Evolutionary conservation across 176 grass and related monocot genomes (phyloP), one percentile per base, ranked within the genome.

Genomic region (Urochloa ruziziensis): DNA sequence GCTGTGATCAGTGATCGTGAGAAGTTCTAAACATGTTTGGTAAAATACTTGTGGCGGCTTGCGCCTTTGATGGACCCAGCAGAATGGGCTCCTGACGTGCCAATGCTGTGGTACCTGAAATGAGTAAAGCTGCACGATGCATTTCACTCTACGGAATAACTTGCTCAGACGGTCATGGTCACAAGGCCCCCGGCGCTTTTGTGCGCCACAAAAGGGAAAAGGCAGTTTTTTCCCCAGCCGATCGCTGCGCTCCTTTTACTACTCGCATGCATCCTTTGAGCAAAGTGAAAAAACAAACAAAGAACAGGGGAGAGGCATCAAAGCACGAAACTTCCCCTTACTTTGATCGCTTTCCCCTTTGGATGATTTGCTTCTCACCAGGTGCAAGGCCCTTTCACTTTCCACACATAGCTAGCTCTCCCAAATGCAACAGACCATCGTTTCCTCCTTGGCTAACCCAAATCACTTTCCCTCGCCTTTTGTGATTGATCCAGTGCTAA

Each of bases 251-350:
- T 61, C 48, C 70, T 81, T 89, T 62, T 33, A 63, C 82, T 19
- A 58, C 39, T 48, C 74, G 59, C 68, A 84, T 15, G 70, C 44
- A 73, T 72, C 60, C 62, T 89, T 81, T 81, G 87, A 53, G 9
- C 70, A 82, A 77, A 77, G 81, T 47, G 56, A 63, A 75, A 52
- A 21, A 10, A 62, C 28, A 64, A 19, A 35, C 32, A 21, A 6
- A 70, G 14, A 48, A 39, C 2, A 37, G 6, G 6, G 39, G 66
- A 18, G 7, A 61, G 29, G 23, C 19, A 39, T 62, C 33, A 77
- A 77, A 82, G 63, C 78, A 70, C 44, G 71, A 82, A 89, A 85
- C 70, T 89, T 89, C 78, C 62, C 62, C 24, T 70, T 82, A 18
- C 71, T 89, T 81, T 77, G 52, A 85, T 43, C 43, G 23, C 42